Percentiles rank a stretch among this genome's conserved stretches.
Conservation (phyloP, 495 filamentous ascomycete genomes). For the Penicillium tannophilum region DNA sequence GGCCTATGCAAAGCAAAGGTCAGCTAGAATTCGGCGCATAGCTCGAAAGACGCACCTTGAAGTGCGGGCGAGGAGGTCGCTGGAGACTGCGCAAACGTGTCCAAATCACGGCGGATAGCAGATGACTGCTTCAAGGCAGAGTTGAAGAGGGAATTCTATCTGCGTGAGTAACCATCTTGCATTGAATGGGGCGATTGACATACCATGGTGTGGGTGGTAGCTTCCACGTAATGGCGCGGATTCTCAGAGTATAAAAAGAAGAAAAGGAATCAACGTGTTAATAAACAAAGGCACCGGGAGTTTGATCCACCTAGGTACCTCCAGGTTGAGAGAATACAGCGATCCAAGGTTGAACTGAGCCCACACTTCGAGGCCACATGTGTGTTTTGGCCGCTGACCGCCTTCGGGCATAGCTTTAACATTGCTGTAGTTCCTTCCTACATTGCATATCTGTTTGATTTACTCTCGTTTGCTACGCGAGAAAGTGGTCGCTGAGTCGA, state of each 20-base stretch:
- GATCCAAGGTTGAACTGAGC: slow-evolving; percentile 1
- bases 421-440: not conserved
- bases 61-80: slow-evolving; percentile 63
- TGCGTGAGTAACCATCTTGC: not conserved
- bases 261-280: not conserved
- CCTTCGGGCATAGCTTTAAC: slow-evolving; percentile 26
- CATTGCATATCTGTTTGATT: not conserved
- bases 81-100: slow-evolving; percentile 66
- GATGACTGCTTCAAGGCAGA: slow-evolving; percentile 92
- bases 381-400: slow-evolving; percentile 36
- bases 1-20: slow-evolving; percentile 46
- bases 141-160: slow-evolving; percentile 89
- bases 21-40: not conserved
- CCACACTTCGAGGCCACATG: slow-evolving; percentile 7
- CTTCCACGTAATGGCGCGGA: slow-evolving; percentile 1
- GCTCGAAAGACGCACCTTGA: slow-evolving; percentile 44
- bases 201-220: slow-evolving; percentile 25
- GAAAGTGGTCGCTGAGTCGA: not conserved
- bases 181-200: not conserved
- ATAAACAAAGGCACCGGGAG: not conserved
- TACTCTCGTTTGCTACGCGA: not conserved
- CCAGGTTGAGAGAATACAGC: not conserved
- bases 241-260: not conserved
- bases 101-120: slow-evolving; percentile 81
- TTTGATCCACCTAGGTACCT: not conserved